Evolutionary conservation across 805 yeast genomes (phyloP), one percentile per base, ranked within the genome.

Genomic region (Cyberlindnera veronae): DNA sequence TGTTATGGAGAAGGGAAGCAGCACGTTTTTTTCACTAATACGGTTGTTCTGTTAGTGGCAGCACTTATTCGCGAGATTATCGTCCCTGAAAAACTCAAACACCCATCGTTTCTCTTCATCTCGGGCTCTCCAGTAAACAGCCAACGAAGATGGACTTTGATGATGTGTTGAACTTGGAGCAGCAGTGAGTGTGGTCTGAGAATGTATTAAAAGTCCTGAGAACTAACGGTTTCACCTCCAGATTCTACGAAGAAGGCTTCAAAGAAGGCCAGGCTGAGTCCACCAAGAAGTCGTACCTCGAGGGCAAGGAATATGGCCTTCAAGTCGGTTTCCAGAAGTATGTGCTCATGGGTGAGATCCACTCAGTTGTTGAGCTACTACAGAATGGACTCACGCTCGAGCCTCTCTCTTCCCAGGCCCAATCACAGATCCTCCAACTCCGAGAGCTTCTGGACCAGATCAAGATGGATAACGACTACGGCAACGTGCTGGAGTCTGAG

Each of bases 221-320:
- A n/a, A n/a, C n/a, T n/a, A n/a, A n/a, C n/a, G n/a, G n/a, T n/a
- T n/a, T 14, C n/a, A 18, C 22, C 6, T 6, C 1, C 24, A 57
- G 71, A 38, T 77, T 63, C 59, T 89, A 86, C 55, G 59, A 72
- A 6, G 77, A 77, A 44, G 96, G 97, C 1, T 84, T 62, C 55
- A 52, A 63, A 35, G 93, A 86, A 46, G 98, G 96, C 1, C 72
- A 72, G 29, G 61, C 64, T 5, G 82, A 75, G 36, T 84, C 88
- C 0, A 64, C 77, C 1, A 60, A 58, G 34, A 74, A 78, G 31
- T 89, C 88, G 34, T 69, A 63, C 37, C 48, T 68, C 2, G 96
- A 89, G 57, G 97, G 96, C 1, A 83, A 81, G 54, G 88, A 86
- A 54, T 81, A 79, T 49, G 98, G 98, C 0, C 70, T 79, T 31